Percentiles rank a stretch among this genome's conserved stretches.
Conservation (phyloP, 768 basidiomycete genomes). For the Pleurotus tuoliensis region DNA sequence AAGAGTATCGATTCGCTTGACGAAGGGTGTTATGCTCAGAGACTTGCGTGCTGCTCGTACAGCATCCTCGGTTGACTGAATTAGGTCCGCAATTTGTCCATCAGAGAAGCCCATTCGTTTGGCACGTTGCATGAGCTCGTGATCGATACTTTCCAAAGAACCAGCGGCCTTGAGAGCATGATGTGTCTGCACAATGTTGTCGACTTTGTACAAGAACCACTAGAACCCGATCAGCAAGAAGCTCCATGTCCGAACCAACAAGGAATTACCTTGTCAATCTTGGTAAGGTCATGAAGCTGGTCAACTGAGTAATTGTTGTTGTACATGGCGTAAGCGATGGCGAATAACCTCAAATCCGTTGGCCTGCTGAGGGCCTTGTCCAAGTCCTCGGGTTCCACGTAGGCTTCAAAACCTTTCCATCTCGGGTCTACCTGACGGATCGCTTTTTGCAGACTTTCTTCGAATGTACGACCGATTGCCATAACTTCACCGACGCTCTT, state of each 20-base stretch:
- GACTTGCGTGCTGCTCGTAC: constrained; percentile 87
- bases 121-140: constrained; percentile 78
- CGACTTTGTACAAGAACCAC: constrained; percentile 99
- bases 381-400: constrained; percentile 82
- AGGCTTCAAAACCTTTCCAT: constrained; percentile 97
- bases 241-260: not conserved
- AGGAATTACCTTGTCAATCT: constrained; percentile 85
- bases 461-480: constrained; percentile 99
- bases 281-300: constrained; percentile 86
- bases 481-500: constrained; percentile 99
- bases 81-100: constrained; percentile 81
- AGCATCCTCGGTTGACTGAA: constrained; percentile 66
- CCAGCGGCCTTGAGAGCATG: constrained; percentile 67
- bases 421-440: constrained; percentile 96
- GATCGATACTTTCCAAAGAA: constrained; percentile 63
- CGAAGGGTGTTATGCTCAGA: constrained; percentile 88
- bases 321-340: constrained; percentile 97
- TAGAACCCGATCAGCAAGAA: constrained; percentile 22
- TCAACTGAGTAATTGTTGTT: constrained; percentile 90
- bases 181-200: constrained; percentile 94
- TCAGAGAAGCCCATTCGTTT: constrained; percentile 98
- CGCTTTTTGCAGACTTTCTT: constrained; percentile 97
- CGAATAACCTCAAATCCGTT: constrained; percentile 95
- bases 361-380: constrained; percentile 76
- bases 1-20: constrained; percentile 98